phyloP scores from a whole-genome alignment of 352 stramenopile genomes.

The Phytopythium mirpurense region DNA sequence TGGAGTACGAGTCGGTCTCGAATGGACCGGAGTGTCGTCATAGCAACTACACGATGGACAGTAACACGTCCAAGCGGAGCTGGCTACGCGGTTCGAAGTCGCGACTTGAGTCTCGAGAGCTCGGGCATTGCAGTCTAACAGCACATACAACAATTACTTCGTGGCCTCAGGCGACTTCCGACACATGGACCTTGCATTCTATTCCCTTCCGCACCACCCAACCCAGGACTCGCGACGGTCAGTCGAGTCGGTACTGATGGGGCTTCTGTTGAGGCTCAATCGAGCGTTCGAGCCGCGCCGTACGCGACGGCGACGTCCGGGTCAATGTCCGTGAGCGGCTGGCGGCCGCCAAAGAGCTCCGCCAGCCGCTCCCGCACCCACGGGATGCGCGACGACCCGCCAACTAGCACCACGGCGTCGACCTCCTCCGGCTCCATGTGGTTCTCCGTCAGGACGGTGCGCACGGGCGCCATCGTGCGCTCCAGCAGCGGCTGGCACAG shows the following conservation, averaged over 20 bases:
- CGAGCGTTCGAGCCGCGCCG: conserved; percentile 46
- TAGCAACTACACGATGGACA: too few species aligned
- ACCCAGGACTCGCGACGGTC: too few species aligned
- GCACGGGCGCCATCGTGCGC: conserved; percentile 49
- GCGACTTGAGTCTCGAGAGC: too few species aligned
- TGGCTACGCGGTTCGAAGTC: too few species aligned
- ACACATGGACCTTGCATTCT: too few species aligned
- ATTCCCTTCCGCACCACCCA: too few species aligned
- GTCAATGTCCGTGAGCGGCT: conserved; percentile 51
- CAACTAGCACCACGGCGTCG: conserved; percentile 54
- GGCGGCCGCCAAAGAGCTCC: conserved; percentile 37
- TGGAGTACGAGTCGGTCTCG: too few species aligned
- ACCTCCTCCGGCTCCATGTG: conserved; percentile 48
- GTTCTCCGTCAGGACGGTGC: conserved; percentile 47
- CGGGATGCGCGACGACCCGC: conserved; percentile 48
- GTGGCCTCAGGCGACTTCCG: too few species aligned
- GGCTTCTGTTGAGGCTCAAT: conserved; percentile 44
- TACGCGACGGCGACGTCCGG: conserved; percentile 65
- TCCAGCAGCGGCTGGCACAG: conserved; percentile 41
- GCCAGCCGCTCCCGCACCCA: conserved; percentile 46
- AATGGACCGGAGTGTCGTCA: too few species aligned
- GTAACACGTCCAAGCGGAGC: too few species aligned
- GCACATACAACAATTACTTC: too few species aligned
- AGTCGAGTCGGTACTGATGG: conserved; percentile 23
- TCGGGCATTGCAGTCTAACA: too few species aligned